Evolutionary conservation across 2,329 filamentous ascomycete genomes (phyloP), one percentile per base, ranked within the genome.

Genomic region (Epichloe typhina): DNA sequence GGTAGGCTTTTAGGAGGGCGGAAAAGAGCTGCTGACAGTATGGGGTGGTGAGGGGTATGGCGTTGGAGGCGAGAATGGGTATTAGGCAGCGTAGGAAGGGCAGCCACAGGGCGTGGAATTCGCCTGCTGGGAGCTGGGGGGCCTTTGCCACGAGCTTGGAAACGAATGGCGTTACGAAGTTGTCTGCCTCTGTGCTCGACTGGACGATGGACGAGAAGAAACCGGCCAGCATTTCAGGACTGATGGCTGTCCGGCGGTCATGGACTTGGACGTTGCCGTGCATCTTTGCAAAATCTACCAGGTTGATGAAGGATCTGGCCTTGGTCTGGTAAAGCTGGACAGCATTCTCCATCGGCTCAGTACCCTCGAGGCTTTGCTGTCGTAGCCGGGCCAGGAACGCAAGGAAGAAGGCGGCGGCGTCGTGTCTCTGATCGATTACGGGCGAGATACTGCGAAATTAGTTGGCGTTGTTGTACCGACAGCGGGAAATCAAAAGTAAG

Each of bases 71-170:
- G 26, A 64, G 51, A 4, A 52, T 5, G 6, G 19, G 4, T 0
- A 60, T 21, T 4, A 66, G 51, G 4, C 46, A 43, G 15, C 46
- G 56, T 2, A 68, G 51, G 9, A 66, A 57, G 1, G 62, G 63
- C 2, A 67, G 42, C 66, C 66, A 68, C 1, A 65, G 38, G 2
- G 3, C 11, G 2, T 54, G 38, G 13, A 64, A 58, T 11, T 59
- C 59, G 3, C 33, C 2, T 2, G 6, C 5, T 12, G 41, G 35
- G 26, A 67, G 26, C 5, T 15, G 40, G 3, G 26, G 33, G 15
- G 54, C 57, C n/a, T 58, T 51, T 1, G 13, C 17, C 1, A n/a
- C 19, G 8, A 63, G 33, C 17, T 56, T 60, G 4, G 54, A 35
- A 6, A 56, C 35, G 5, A 67, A 54, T 2, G 52, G 35, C 4